phyloP scores from a whole-genome alignment of 2,329 filamentous ascomycete genomes.

The Trichoderma koningiopsis region DNA sequence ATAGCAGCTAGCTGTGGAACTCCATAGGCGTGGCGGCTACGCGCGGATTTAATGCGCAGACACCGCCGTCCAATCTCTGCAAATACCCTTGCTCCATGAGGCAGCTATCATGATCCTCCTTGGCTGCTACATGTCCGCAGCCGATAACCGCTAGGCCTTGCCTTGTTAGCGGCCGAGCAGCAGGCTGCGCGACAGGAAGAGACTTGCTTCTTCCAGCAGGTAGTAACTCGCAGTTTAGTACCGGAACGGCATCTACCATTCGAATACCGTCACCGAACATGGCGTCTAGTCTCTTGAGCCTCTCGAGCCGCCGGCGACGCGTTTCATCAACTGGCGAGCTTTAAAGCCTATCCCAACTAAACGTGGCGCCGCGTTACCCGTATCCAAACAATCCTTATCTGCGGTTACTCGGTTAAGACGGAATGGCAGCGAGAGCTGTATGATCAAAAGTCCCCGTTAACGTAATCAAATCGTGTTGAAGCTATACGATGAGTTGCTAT shows the following conservation, averaged over 20 bases:
- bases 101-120: background rate
- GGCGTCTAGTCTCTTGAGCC: background rate
- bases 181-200: background rate
- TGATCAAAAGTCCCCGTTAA: background rate
- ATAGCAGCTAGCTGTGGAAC: too few species aligned
- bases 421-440: background rate
- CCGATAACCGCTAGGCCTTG: background rate
- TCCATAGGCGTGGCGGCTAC: background rate
- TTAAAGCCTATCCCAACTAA: background rate
- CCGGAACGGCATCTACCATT: background rate
- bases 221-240: background rate
- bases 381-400: background rate
- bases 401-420: background rate
- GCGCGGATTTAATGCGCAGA: background rate
- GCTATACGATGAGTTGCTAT: background rate
- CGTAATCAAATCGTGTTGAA: background rate
- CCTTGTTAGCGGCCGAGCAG: background rate
- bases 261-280: background rate
- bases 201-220: slow-evolving; percentile 6
- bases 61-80: background rate
- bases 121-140: background rate
- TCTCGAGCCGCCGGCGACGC: background rate
- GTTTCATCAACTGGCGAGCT: background rate
- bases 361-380: background rate
- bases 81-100: background rate